Evolutionary conservation across 2,329 filamentous ascomycete species (phyloP), one percentile per base, ranked within the genome.

Genomic region (Scytalidium sp.): DNA sequence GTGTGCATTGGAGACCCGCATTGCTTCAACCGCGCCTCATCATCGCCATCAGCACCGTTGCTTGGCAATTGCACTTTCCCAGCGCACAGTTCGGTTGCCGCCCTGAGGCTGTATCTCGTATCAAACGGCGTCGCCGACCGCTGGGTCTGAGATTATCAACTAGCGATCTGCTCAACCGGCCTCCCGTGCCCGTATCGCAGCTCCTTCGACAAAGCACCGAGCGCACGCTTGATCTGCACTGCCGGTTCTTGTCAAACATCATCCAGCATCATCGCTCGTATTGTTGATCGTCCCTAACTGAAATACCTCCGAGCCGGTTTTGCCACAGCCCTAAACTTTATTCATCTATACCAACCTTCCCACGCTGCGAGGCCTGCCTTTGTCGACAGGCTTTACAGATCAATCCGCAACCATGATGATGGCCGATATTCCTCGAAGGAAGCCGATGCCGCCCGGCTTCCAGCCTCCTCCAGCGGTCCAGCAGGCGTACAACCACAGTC

Each of bases 401-500:
- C n/a, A n/a, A n/a, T 4, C 32, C 13, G 13, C 32, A 4, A 36
- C 17, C 32, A 36, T 15, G 32, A 63, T 61, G 59, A 63, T 63
- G 60, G 57, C 60, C 50, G 60, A 61, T 49, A 25, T 61, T 25
- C 59, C 60, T 40, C 56, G 49, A n/a, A 51, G 61, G 45, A 64
- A 64, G 50, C 60, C 61, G 22, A 62, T 62, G 58, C 61, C 61
- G 20, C 19, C 56, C 41, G 54, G 53, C 44, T 61, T 59, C 44
- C 55, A 55, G 44, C 52, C 51, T n/a, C 52, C 56, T 41, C 57
- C 62, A 17, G 55, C n/a, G n/a, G n/a, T 60, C 17, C 46, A 49
- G 23, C 54, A 60, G 25, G 60, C 60, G 19, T 61, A 58, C 36
- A 56, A 60, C 40, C 65, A 66, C 50, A 67, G 58, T 53, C 69